These are phyloP conservation scores for Astrothelium macrocarpum DNA, from an alignment of 495 filamentous ascomycete species.

Conservation along the genomic window DNA sequence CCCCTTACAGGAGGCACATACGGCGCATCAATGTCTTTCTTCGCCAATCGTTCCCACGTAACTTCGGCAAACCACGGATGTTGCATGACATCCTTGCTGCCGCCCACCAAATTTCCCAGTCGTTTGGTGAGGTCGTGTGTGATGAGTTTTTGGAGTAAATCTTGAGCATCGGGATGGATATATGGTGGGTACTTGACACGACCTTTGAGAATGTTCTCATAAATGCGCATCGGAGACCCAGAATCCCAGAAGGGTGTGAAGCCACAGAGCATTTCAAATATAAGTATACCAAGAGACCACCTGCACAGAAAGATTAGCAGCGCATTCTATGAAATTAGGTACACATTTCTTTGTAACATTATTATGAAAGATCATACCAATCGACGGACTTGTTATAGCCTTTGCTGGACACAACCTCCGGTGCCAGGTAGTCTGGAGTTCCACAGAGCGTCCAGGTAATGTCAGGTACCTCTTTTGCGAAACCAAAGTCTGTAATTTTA, in stretches of 20 bases:
- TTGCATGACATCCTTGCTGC: constrained; percentile 87
- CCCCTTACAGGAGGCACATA: constrained; percentile 95
- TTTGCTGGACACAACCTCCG: constrained; percentile 93
- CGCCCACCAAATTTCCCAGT: constrained; percentile 84
- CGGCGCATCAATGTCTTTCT: constrained; percentile 96
- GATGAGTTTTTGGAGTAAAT: constrained; percentile 84
- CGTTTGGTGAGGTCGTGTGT: constrained; percentile 92
- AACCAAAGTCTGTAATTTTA: constrained; percentile 98
- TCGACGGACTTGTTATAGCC: constrained; percentile 99
- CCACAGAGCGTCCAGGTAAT: constrained; percentile 99
- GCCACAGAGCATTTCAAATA: constrained; percentile 98
- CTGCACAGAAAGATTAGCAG: constrained; percentile 36
- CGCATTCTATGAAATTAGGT: background rate
- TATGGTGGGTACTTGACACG: constrained; percentile 93
- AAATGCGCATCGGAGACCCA: constrained; percentile 96
- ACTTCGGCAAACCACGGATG: constrained; percentile 96
- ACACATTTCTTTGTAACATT: background rate
- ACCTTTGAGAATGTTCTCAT: constrained; percentile 93
- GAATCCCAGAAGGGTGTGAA: constrained; percentile 99
- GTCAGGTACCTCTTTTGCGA: constrained; percentile 95
- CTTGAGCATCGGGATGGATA: constrained; percentile 85
- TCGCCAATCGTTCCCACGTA: constrained; percentile 86
- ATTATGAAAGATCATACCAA: constrained; percentile 53
- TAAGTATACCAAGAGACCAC: constrained; percentile 97
- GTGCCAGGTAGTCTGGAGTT: constrained; percentile 96